phyloP scores from a whole-genome alignment of 768 basidiomycete species.

The Suillus clintonianus region DNA sequence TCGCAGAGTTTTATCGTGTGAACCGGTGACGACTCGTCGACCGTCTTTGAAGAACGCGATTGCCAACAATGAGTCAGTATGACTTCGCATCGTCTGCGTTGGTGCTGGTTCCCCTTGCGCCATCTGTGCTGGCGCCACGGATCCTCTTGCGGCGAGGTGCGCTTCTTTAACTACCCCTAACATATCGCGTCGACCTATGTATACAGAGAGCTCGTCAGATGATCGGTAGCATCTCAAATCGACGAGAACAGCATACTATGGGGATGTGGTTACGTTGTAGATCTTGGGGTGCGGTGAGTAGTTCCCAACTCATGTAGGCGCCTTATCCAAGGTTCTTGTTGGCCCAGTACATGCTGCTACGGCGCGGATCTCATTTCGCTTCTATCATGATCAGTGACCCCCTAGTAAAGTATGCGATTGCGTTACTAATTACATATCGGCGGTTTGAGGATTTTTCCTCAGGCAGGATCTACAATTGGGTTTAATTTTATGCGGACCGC shows the following conservation, averaged over 20 bases:
- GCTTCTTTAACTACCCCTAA: neutral
- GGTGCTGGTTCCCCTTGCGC: neutral
- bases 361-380: neutral
- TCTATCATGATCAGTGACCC: neutral
- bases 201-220: neutral
- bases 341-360: neutral
- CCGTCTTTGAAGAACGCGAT: constrained; percentile 32
- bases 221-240: neutral
- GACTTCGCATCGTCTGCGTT: constrained; percentile 10
- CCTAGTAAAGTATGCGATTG: neutral
- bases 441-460: neutral
- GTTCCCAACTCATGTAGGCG: neutral
- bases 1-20: constrained; percentile 31
- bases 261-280: neutral
- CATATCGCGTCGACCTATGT: neutral
- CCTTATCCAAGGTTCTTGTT: neutral
- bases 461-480: neutral
- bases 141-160: neutral
- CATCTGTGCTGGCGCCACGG: neutral
- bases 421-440: neutral
- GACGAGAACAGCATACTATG: neutral
- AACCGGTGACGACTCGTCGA: constrained; percentile 24
- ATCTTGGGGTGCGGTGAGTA: neutral
- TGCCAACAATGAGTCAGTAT: constrained; percentile 29
- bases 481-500: neutral